Base-by-base conservation (phyloP, 352 stramenopile genomes). In the Globisporangium cederbergense region DNA sequence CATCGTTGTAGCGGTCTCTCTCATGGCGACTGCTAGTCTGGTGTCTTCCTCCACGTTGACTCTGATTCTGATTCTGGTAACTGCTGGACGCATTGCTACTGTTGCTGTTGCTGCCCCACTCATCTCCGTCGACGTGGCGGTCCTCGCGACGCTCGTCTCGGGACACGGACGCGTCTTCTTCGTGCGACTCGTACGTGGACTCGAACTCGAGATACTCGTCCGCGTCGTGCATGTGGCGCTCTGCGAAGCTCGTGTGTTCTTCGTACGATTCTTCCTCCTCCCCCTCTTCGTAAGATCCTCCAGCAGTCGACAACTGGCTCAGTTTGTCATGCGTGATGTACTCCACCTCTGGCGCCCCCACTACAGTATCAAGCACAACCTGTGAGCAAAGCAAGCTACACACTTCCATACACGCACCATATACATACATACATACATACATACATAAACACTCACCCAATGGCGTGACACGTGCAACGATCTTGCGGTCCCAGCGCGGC, bases 401-500 rank as follows among this genome's bases (percentile, higher is more conserved):
- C 51, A 11, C 8, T n/a, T 9, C 28, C 10, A 40, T 34, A 28
- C 18, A 28, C 25, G 25, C 25, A 43, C 25, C 25, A 11, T 13
- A 25, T 9, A 36, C 10, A 40, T 34, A 28, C 18, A 43, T 36
- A 1, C 16, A 22, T 18, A 30, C n/a, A 42, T 32, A 32, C 11
- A 43, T 18, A 47, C 18, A 55, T 2, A 34, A 7, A 51, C 9
- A 64, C 62, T 18, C 52, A 82, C 75, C 54, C 14, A 93, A 60
- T 11, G 84, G 82, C 51, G 79, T 91, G 30, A 89, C 60, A 32
- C 82, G 79, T 30, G 83, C 79, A 34, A 92, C 47, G 60, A 95
- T 91, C 68, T 89, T 93, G 59, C 75, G 78, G 1, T 80, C 81
- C 50, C 74, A 85, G 50, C 76, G 76, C 16, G 85, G 84, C 59